A percentile compares a stretch with the other conserved stretches of the same genome.
Conservation (phyloP, 768 basidiomycete genomes). For the Leccinum sublutescens region DNA sequence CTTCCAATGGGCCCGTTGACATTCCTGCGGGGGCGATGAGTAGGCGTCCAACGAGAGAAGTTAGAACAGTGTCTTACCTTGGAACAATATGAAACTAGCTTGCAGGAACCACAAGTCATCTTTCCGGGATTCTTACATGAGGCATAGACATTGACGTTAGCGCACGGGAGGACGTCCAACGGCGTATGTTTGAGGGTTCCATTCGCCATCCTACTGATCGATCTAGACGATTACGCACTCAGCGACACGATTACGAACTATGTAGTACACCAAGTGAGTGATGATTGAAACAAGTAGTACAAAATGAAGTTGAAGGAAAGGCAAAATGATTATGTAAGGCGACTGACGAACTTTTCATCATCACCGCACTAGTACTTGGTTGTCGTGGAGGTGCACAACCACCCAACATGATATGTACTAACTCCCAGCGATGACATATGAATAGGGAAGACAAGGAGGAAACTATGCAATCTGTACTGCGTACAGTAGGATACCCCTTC, state of each 20-base stretch:
- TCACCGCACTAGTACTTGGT: no score
- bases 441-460: no score
- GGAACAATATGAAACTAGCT: slow-evolving; percentile 46
- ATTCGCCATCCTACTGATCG: slow-evolving; percentile 1
- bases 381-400: no score
- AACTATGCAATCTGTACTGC: background rate
- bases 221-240: no score
- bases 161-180: slow-evolving; percentile 34
- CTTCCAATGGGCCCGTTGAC: slow-evolving; percentile 43
- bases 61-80: slow-evolving; percentile 14
- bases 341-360: no score
- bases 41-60: background rate
- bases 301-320: no score
- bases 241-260: no score
- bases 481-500: background rate
- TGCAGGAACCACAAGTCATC: slow-evolving; percentile 32
- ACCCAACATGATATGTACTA: no score
- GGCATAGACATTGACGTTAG: slow-evolving; percentile 30
- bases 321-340: no score
- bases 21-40: slow-evolving; percentile 29
- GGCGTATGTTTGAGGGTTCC: slow-evolving; percentile 22
- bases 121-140: slow-evolving; percentile 34
- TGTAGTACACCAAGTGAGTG: no score
- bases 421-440: no score
- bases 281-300: no score